A percentile compares a stretch with the other conserved stretches of the same genome.
phyloP scores from a whole-genome alignment of 2,329 filamentous ascomycete genomes.

The Calonectria ilicicola region DNA sequence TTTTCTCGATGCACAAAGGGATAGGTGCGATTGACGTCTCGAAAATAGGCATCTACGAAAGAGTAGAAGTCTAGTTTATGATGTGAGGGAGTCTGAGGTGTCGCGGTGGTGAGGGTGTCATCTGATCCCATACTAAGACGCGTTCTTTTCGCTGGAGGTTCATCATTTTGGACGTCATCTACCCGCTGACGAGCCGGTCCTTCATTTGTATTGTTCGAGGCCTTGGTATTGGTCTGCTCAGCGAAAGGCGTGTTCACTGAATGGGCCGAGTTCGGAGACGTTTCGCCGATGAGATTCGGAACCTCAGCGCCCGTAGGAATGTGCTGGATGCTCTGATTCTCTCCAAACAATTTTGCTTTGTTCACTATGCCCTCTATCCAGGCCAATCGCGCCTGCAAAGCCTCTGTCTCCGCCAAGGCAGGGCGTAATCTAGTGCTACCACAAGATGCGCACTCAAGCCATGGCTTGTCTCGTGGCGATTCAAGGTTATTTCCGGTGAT shows the following conservation, averaged over 20 bases:
- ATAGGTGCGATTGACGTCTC: conserved; percentile 55
- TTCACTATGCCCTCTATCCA: neutral
- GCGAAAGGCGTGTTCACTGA: neutral
- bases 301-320: neutral
- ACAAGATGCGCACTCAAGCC: neutral
- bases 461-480: neutral
- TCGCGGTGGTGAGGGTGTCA: neutral
- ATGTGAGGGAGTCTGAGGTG: neutral
- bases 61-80: neutral
- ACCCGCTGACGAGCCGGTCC: neutral
- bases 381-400: neutral
- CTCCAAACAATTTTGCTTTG: neutral
- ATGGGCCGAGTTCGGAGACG: neutral
- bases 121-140: neutral
- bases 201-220: neutral
- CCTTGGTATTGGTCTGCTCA: neutral
- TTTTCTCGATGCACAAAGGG: conserved; percentile 52
- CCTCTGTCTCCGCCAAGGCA: neutral
- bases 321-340: neutral
- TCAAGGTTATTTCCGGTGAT: neutral
- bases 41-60: conserved; percentile 55
- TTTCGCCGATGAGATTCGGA: neutral
- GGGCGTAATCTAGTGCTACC: neutral
- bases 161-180: neutral
- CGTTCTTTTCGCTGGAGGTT: neutral